Conservation (phyloP, 169 alveolate genomes). For the Plasmodium adleri region DNA sequence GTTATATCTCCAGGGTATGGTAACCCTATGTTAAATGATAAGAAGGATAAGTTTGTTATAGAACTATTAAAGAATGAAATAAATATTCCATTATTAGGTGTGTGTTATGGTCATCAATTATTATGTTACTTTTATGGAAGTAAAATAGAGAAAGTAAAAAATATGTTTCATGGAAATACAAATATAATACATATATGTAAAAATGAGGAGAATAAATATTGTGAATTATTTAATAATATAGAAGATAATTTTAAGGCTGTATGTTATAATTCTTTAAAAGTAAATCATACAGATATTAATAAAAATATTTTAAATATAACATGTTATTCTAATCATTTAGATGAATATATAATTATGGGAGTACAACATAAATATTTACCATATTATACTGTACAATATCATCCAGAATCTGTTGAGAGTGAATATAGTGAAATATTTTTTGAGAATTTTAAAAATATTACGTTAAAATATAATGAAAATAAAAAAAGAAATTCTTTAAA, state of each 20-base stretch:
- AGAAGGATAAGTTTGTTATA: conserved; percentile 7
- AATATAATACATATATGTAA: conserved; percentile 41
- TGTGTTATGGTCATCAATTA: conserved; percentile 66
- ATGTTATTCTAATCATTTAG: conserved; percentile 41
- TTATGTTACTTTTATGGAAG: conserved; percentile 48
- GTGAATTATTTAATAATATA: conserved; percentile 46
- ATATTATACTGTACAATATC: conserved; percentile 80
- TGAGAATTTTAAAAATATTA: conserved; percentile 49
- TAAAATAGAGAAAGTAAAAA: conserved; percentile 43
- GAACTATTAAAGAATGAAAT: conserved; percentile 20
- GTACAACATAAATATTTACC: conserved; percentile 76
- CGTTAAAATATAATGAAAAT: background rate
- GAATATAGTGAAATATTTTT: conserved; percentile 54
- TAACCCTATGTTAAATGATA: conserved; percentile 8
- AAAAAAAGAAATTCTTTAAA: conserved; percentile 1
- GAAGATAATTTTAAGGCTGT: conserved; percentile 25
- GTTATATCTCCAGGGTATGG: conserved; percentile 67
- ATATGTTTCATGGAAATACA: conserved; percentile 55
- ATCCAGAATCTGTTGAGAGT: conserved; percentile 82
- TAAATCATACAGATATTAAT: background rate
- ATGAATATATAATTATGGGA: conserved; percentile 78
- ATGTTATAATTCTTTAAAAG: conserved; percentile 55
- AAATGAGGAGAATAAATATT: background rate
- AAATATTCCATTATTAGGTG: conserved; percentile 34
- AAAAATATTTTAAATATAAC: conserved; percentile 8